Percentiles rank a stretch among this genome's conserved stretches.
phyloP scores from a whole-genome alignment of 2,329 filamentous ascomycete species.

The Scedosporium minutisporum region DNA sequence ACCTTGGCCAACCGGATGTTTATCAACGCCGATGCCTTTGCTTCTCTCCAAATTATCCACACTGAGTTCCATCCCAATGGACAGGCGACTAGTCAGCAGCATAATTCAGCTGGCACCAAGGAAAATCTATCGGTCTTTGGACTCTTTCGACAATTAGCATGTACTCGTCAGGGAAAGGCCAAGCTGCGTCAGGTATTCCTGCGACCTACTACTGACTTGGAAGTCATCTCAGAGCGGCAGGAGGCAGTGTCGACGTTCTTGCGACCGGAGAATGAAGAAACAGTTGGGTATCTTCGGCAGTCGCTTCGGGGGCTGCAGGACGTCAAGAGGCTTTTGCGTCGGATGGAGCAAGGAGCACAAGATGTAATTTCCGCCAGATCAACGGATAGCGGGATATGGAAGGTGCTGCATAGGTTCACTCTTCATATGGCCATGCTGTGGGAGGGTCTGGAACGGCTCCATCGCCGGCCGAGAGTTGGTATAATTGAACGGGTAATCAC shows the following conservation, averaged over 20 bases:
- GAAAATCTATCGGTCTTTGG: conserved; percentile 79
- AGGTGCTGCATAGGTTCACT: conserved; percentile 13
- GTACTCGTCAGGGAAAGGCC: conserved; percentile 68
- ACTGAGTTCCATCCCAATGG: conserved; percentile 75
- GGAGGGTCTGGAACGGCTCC: not conserved
- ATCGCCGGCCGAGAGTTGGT: too few species aligned
- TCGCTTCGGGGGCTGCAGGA: conserved; percentile 66
- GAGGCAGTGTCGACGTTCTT: conserved; percentile 58
- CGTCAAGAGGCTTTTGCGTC: conserved; percentile 56
- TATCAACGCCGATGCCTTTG: conserved; percentile 68
- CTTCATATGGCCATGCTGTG: not conserved
- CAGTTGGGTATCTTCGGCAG: conserved; percentile 45
- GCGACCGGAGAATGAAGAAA: conserved; percentile 53
- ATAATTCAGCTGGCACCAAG: conserved; percentile 45
- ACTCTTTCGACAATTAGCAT: conserved; percentile 64
- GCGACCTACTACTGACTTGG: conserved; percentile 61
- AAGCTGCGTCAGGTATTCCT: conserved; percentile 73
- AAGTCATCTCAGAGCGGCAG: conserved; percentile 62
- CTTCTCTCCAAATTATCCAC: conserved; percentile 76
- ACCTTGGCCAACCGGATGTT: conserved; percentile 60
- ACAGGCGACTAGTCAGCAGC: conserved; percentile 33
- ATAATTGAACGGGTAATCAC: too few species aligned
- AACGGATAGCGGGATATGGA: conserved; percentile 62
- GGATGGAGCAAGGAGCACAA: conserved; percentile 70
- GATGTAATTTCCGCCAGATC: conserved; percentile 35